Percentiles rank a stretch among this genome's conserved stretches.
These are phyloP conservation scores for Tetrahymena elliotti DNA, from an alignment of 73 alveolate species.

Conservation along the genomic window DNA sequence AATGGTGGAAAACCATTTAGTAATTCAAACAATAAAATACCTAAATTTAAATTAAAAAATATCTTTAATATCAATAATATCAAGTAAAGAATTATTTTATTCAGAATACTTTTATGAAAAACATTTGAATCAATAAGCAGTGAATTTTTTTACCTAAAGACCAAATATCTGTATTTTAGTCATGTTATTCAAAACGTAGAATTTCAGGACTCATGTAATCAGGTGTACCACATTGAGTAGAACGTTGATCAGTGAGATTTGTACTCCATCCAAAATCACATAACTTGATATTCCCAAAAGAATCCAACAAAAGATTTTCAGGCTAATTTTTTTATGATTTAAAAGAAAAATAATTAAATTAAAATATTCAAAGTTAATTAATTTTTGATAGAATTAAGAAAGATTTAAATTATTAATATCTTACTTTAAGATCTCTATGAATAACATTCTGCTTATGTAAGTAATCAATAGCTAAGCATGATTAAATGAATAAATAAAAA, in stretches of 20 bases:
- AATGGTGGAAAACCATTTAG: constrained; percentile 37
- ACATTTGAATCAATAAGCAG: too few species aligned
- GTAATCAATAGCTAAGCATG: constrained; percentile 36
- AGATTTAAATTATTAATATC: not conserved
- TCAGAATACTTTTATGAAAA: too few species aligned
- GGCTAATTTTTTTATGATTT: constrained; percentile 20
- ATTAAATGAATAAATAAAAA: constrained; percentile 17
- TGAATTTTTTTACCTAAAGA: constrained; percentile 63
- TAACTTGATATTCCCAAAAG: constrained; percentile 33
- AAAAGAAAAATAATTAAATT: not conserved
- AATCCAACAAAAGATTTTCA: constrained; percentile 54
- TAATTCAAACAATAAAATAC: constrained; percentile 22
- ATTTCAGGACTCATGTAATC: constrained; percentile 93
- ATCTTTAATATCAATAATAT: too few species aligned
- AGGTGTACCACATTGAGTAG: constrained; percentile 88
- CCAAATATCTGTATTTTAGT: constrained; percentile 83
- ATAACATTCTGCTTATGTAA: constrained; percentile 12
- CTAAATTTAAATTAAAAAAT: not conserved
- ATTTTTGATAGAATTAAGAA: not conserved
- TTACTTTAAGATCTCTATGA: constrained; percentile 25
- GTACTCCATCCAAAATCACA: constrained; percentile 77
- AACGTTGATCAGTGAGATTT: constrained; percentile 50
- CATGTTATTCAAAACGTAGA: constrained; percentile 69
- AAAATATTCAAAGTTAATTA: too few species aligned
- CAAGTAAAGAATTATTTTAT: too few species aligned